Conservation (phyloP, 805 yeast species). For the Maudiozyma bulderi region DNA sequence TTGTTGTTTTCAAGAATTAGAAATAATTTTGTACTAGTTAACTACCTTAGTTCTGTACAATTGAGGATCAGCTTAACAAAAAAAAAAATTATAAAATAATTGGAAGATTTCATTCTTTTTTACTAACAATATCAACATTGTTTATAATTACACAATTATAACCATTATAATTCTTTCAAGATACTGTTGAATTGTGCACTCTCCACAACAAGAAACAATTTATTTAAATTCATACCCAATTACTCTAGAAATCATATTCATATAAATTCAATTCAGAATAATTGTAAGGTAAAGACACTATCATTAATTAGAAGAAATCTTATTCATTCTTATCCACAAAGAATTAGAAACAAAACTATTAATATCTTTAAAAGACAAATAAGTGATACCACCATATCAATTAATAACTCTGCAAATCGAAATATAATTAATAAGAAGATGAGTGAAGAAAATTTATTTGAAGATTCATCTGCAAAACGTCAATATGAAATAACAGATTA, state of each 20-base stretch:
- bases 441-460: conserved; percentile 36
- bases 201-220: background rate
- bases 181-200: background rate
- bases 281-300: background rate
- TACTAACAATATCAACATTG: background rate
- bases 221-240: background rate
- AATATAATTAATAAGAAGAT: conserved; percentile 11
- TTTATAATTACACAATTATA: background rate
- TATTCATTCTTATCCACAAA: background rate
- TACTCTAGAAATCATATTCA: background rate
- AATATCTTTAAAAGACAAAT: background rate
- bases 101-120: too few relatives aligned
- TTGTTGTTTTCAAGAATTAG: too few relatives aligned
- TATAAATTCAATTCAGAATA: background rate
- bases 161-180: background rate
- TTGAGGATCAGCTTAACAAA: too few relatives aligned
- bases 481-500: conserved; percentile 27
- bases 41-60: too few relatives aligned
- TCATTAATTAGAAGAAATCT: background rate
- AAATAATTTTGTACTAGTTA: too few relatives aligned
- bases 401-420: background rate
- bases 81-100: too few relatives aligned
- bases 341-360: background rate
- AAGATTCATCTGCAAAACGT: conserved; percentile 26
- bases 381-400: background rate